Evolutionary conservation across 2,329 filamentous ascomycete genomes (phyloP), one percentile per base, ranked within the genome.

Genomic region (Dryadomyces quercivorus): DNA sequence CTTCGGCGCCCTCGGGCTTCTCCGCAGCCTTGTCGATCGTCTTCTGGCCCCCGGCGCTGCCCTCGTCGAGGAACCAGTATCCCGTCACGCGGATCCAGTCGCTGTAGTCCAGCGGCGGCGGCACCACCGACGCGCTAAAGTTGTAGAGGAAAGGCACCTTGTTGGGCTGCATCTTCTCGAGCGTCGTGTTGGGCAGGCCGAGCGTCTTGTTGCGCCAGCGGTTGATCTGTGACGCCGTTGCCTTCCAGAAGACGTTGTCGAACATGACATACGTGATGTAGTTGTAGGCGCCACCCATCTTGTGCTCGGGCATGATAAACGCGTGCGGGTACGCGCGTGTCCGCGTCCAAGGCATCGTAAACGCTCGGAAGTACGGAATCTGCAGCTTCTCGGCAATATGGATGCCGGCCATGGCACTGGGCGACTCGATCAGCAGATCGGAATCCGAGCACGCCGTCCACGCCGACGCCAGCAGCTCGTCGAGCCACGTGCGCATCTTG

Each of bases 101-200:
- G 45, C 88, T 92, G 70, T 91, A 98, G 70, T 98, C 93, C 1
- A 96, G 75, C 16, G 93, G 93, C 31, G 91, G 92, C 2, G 88
- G 82, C n/a, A 98, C 93, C 13, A 98, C 93, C 12, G 82, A 86
- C 0, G 91, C 89, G 55, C 88, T 95, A 67, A 96, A 97, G 70
- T 96, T 97, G 74, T 98, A 98, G 48, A 98, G 70, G 69, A 98
- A 98, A 0, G 93, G 93, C n/a, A 96, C 89, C 67, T 95, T 94
- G 72, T 96, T 95, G 2, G 88, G 85, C 70, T 96, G 90, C 81
- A 98, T 82, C 71, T 91, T 95, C 65, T 93, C 87, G 46, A 95
- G 73, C 56, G 75, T 88, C 1, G 93, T 98, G 59, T 83, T 85
- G 52, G 85, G 86, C 31, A 98, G 72, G 0, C 82, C 81, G 5